Conservation (phyloP, 371 early-diverging fungal genomes). For the Capillidium heterosporum region DNA sequence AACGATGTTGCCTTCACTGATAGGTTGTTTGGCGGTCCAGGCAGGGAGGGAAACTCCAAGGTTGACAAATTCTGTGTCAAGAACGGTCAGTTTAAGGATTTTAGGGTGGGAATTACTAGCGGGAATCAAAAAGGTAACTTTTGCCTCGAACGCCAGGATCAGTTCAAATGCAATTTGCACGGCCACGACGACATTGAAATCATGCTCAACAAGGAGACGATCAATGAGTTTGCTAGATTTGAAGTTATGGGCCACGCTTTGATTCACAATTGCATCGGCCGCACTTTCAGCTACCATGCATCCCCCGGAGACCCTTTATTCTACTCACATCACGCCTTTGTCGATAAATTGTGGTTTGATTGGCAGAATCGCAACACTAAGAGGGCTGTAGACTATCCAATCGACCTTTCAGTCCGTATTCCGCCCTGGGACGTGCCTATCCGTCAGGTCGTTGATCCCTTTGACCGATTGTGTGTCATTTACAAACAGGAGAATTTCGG, state of each 20-base stretch:
- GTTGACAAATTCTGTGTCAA: slow-evolving; percentile 10
- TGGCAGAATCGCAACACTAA: slow-evolving; percentile 1
- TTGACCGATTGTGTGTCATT: neutral
- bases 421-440: neutral
- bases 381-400: neutral
- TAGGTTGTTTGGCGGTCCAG: slow-evolving; percentile 9
- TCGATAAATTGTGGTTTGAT: slow-evolving; percentile 7
- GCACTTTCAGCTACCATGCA: slow-evolving; percentile 16
- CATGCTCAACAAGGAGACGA: neutral
- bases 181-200: neutral
- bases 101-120: neutral
- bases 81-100: slow-evolving; percentile 8
- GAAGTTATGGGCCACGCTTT: slow-evolving; percentile 22
- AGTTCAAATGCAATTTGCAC: neutral
- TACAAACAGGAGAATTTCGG: neutral
- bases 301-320: slow-evolving; percentile 9
- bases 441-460: neutral
- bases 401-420: neutral
- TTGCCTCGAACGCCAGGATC: neutral
- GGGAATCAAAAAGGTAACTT: too few relatives aligned
- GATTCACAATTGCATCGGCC: slow-evolving; percentile 25
- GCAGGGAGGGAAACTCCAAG: too few relatives aligned
- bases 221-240: slow-evolving; percentile 6
- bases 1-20: slow-evolving; percentile 7
- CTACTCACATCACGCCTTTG: slow-evolving; percentile 6